Evolutionary conservation across 176 grass and related monocot genomes (phyloP).

Genomic region (Thalia dealbata): DNA sequence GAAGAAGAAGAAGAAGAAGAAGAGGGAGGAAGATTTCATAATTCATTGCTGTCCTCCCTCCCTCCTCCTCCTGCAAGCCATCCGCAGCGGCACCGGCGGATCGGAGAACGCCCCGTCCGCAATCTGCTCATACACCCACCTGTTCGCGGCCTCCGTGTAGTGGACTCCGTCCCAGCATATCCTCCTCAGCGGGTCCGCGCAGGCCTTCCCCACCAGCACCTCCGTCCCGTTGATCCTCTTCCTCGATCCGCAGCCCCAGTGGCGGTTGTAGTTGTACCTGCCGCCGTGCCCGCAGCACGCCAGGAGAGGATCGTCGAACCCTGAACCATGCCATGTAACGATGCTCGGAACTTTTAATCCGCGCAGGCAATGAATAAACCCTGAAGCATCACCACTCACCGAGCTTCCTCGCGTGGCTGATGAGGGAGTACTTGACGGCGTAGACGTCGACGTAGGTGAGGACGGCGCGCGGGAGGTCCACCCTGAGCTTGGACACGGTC

Average conservation of each 20-base stretch:
- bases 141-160: constrained; percentile 7
- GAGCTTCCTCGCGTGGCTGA: constrained; percentile 49
- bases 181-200: constrained; percentile 31
- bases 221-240: constrained; percentile 46
- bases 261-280: constrained; percentile 55
- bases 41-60: no score
- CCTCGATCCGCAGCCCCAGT: constrained; percentile 50
- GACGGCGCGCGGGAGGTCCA: constrained; percentile 31
- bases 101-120: constrained; percentile 1
- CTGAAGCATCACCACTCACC: constrained; percentile 23
- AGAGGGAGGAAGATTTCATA: no score
- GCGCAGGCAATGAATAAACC: no score
- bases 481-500: constrained; percentile 50
- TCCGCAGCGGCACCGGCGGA: not conserved
- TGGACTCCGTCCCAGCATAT: constrained; percentile 9
- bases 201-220: constrained; percentile 48
- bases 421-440: constrained; percentile 62
- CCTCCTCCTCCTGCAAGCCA: not conserved
- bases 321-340: no score
- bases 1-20: no score
- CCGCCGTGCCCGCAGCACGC: constrained; percentile 79
- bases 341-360: no score
- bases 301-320: constrained; percentile 17
- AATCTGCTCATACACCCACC: constrained; percentile 5
- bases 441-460: constrained; percentile 96